Evolutionary conservation across 23 red algal species (phyloP).

Genomic region (Gracilaria caudata): DNA sequence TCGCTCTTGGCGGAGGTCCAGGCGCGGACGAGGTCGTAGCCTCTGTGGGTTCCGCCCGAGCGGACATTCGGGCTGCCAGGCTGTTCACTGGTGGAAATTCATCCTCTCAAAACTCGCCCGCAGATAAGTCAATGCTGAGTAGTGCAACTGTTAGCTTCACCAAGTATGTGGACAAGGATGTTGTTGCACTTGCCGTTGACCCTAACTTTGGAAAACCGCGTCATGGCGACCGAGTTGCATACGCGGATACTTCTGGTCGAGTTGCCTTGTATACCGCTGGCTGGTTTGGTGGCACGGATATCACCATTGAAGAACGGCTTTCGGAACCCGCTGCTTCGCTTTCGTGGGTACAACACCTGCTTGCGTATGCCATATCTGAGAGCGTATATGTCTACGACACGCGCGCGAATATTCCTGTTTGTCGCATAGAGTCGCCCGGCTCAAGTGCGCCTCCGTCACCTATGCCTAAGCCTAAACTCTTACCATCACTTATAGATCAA

Average conservation of each 20-base stretch:
- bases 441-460: constrained; percentile 52
- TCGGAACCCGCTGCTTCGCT: constrained; percentile 26
- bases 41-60: constrained; percentile 34
- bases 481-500: not conserved
- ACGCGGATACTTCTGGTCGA: constrained; percentile 48
- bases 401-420: constrained; percentile 22
- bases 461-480: not conserved
- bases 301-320: constrained; percentile 7
- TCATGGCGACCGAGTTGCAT: constrained; percentile 60
- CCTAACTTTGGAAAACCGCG: constrained; percentile 62
- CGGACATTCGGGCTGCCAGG: constrained; percentile 46
- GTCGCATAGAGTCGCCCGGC: constrained; percentile 43
- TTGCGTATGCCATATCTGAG: constrained; percentile 43
- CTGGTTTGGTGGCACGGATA: constrained; percentile 70
- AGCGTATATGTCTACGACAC: constrained; percentile 63
- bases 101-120: not conserved
- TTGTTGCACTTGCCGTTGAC: constrained; percentile 57
- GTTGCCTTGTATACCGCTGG: constrained; percentile 45
- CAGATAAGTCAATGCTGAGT: constrained; percentile 44
- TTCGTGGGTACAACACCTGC: constrained; percentile 54
- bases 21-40: constrained; percentile 48
- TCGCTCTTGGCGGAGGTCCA: constrained; percentile 57
- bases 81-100: constrained; percentile 24
- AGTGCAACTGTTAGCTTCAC: constrained; percentile 44
- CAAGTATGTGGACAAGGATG: constrained; percentile 18